phyloP scores from a whole-genome alignment of 495 filamentous ascomycete genomes.

The Xylaria longipes region DNA sequence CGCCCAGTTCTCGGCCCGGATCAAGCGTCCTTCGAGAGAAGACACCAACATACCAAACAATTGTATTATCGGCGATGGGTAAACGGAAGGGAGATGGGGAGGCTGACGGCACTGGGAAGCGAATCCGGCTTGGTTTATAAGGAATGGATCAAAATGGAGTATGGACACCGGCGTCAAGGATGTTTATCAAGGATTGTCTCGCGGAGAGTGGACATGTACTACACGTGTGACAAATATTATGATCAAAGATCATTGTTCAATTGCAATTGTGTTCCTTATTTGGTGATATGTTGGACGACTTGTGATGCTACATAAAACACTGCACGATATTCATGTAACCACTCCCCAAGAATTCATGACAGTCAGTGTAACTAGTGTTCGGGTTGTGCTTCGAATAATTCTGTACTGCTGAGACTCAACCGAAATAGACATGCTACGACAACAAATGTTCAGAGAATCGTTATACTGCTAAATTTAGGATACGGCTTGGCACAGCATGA shows the following conservation, averaged over 20 bases:
- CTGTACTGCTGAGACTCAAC: background rate
- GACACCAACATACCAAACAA: conserved; percentile 34
- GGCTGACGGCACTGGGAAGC: conserved; percentile 14
- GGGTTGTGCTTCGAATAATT: background rate
- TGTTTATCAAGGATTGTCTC: background rate
- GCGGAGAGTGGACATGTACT: background rate
- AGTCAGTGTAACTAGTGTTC: too few relatives aligned
- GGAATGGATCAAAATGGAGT: background rate
- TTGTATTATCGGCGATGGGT: conserved; percentile 37
- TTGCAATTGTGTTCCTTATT: background rate
- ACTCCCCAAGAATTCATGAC: background rate
- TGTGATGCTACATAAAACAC: background rate
- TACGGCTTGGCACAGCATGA: background rate
- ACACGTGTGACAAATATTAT: background rate
- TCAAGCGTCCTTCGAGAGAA: conserved; percentile 39
- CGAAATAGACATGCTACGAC: background rate
- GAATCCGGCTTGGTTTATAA: conserved; percentile 21
- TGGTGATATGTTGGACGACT: background rate
- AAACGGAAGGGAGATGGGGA: conserved; percentile 32
- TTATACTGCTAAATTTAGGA: background rate
- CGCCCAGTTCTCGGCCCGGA: conserved; percentile 35
- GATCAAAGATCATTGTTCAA: background rate
- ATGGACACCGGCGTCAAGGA: conserved; percentile 17
- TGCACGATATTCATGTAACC: background rate
- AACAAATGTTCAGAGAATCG: background rate